A percentile compares a stretch with the other conserved stretches of the same genome.
Evolutionary conservation across 2,329 filamentous ascomycete genomes (phyloP).

Genomic region (Juglanconis oblonga): DNA sequence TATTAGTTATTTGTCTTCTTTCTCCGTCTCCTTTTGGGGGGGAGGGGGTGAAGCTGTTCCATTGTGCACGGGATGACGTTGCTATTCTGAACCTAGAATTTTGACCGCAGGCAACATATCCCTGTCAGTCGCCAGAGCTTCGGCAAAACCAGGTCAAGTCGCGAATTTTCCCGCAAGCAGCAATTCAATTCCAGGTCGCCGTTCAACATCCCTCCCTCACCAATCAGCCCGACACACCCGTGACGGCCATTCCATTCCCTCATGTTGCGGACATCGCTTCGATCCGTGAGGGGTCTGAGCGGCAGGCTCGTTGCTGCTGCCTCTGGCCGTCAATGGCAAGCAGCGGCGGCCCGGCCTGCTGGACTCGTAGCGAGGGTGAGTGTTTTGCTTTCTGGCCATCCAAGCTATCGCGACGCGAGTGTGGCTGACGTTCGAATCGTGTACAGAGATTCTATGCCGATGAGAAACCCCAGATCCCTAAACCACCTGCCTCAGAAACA

Average conservation of each 20-base stretch:
- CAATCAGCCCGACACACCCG: constrained; percentile 18
- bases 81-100: not conserved
- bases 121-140: constrained; percentile 18
- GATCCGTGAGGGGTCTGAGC: constrained; percentile 59
- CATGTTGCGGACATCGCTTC: constrained; percentile 70
- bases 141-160: constrained; percentile 18
- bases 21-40: not conserved
- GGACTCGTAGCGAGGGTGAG: constrained; percentile 39
- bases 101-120: constrained; percentile 4
- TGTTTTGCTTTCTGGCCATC: constrained; percentile 20
- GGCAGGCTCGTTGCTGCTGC: constrained; percentile 51
- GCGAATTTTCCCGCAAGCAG: constrained; percentile 19
- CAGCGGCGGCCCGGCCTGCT: constrained; percentile 35
- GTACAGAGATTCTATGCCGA: constrained; percentile 57
- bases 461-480: constrained; percentile 45
- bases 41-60: not conserved
- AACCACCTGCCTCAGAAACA: constrained; percentile 53
- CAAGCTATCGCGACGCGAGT: constrained; percentile 14
- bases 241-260: constrained; percentile 47
- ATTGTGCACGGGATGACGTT: constrained; percentile 4
- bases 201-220: constrained; percentile 6
- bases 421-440: constrained; percentile 5
- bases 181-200: constrained; percentile 3
- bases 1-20: not conserved
- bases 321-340: constrained; percentile 58